Percentiles rank a stretch among this genome's conserved stretches.
phyloP scores from a whole-genome alignment of 345 rosid species.

The Citrus unshiu region DNA sequence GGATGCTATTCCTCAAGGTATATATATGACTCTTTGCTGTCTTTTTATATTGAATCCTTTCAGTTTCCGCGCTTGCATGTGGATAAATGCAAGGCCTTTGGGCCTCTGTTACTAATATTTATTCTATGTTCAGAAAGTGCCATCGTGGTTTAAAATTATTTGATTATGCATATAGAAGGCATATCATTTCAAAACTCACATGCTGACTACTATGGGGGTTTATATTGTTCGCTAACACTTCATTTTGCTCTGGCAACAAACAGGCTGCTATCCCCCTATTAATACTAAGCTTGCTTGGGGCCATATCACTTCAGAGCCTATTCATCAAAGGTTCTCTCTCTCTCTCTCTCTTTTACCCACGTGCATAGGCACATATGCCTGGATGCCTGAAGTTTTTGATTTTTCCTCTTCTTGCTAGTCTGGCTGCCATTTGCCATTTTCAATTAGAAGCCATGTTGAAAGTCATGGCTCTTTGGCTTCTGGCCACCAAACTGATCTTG shows the following conservation, averaged over 20 bases:
- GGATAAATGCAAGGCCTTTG: too few species aligned
- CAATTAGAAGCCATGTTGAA: neutral
- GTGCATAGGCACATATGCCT: neutral
- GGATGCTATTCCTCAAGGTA: constrained; percentile 80
- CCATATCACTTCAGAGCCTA: constrained; percentile 49
- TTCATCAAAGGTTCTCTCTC: constrained; percentile 51
- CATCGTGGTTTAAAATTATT: neutral
- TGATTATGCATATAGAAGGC: neutral
- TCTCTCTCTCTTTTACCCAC: neutral
- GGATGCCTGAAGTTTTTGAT: neutral
- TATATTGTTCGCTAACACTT: neutral
- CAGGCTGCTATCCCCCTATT: constrained; percentile 58
- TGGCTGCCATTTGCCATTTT: too few species aligned
- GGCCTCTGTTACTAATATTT: neutral
- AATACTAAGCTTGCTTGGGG: constrained; percentile 58
- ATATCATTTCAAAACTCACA: neutral
- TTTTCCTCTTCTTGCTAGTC: neutral
- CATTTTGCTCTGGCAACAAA: constrained; percentile 23
- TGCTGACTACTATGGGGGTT: neutral
- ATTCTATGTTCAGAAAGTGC: too few species aligned
- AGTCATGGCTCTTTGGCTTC: neutral
- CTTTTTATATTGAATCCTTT: neutral
- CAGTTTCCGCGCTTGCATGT: neutral
- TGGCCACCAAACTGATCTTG: neutral
- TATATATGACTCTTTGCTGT: neutral